Evolutionary conservation across 495 filamentous ascomycete genomes (phyloP), one percentile per base, ranked within the genome.

Genomic region (Xylaria cubensis): DNA sequence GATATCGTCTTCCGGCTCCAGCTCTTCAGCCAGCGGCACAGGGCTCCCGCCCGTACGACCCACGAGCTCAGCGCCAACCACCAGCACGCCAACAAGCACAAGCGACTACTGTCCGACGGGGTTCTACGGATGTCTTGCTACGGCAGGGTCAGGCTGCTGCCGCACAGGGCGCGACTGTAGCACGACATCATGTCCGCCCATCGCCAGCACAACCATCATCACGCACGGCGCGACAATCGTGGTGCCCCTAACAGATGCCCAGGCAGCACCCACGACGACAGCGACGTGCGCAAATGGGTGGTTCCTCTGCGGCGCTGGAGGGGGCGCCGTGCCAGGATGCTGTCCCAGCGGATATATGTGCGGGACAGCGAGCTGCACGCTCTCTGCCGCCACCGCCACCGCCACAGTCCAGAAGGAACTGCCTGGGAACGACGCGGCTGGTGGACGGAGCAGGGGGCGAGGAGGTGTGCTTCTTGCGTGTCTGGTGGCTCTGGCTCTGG

Each of bases 91-190:
- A 36, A 42, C 73, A 24, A 1, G 70, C 70, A 82, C 73, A n/a
- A 74, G 73, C n/a, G 62, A 75, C 12, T 85, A 81, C 74, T 92
- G 90, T 77, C 87, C 85, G 7, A 83, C 87, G 1, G 89, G 86
- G 7, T 91, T 83, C 78, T 86, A 88, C 76, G 80, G 88, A 2
- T 89, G 88, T 73, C 79, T 86, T 0, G 85, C 86, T 6, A 74
- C 78, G 41, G 80, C 84, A 2, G 85, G 81, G 32, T 88, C 87
- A 21, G 89, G 88, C 4, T 91, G 89, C 78, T 91, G 90, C 80
- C 92, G 90, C 32, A 92, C 92, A 7, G 94, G 93, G 1, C 88
- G 94, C 39, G 85, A 97, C 80, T 98, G 95, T 80, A 90, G 82
- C 42, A 86, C 83, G 1, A 85, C 82, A 0, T 82, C 80, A 58